Base-by-base conservation (phyloP, 495 filamentous ascomycete genomes). In the Haplographium delicatum region DNA sequence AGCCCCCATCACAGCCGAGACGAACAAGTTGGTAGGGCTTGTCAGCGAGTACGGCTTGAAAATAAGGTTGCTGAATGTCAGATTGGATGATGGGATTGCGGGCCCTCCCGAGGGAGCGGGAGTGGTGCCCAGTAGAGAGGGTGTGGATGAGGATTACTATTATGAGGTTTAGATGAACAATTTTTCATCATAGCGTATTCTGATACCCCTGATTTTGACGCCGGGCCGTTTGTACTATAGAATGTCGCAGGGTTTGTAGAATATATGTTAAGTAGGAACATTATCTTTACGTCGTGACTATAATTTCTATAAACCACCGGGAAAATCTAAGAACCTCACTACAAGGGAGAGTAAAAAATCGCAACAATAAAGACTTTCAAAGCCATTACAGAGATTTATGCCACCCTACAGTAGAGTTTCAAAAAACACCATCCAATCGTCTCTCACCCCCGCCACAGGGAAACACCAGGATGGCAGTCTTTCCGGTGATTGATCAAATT, bases 1-100 rank as follows among this genome's bases (percentile, higher is more conserved):
- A 63, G 82, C 90, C 34, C 93, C 93, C 9, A 95, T 99, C 65
- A 99, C 94, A n/a, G 76, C 87, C 18, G 91, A 97, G 66, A 97
- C 93, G 5, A 87, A 81, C 57, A 93, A 91, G 63, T 70, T 97
- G 43, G 85, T 96, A 46, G 79, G 83, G 30, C 67, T 96, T 56
- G 84, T 99, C 23, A 78, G 80, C 54, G 85, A 91, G 54, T 97
- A 95, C 62, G 91, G 94, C 3, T 68, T 96, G 30, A 95, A 95
- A 73, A 95, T 99, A 47, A 73, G 94, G 27, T 64, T 99, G 54
- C 70, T 99, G 50, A 99, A 99, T 68, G 86, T 99, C 31, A 72
- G 88, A 50, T 84, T 95, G 65, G 78, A 75, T 18, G 69, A 67
- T 34, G 66, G 49, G 10, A 45, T 50, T 53, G 53, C 54, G 26